phyloP scores from a whole-genome alignment of 768 basidiomycete genomes.

The Suillus placidus region DNA sequence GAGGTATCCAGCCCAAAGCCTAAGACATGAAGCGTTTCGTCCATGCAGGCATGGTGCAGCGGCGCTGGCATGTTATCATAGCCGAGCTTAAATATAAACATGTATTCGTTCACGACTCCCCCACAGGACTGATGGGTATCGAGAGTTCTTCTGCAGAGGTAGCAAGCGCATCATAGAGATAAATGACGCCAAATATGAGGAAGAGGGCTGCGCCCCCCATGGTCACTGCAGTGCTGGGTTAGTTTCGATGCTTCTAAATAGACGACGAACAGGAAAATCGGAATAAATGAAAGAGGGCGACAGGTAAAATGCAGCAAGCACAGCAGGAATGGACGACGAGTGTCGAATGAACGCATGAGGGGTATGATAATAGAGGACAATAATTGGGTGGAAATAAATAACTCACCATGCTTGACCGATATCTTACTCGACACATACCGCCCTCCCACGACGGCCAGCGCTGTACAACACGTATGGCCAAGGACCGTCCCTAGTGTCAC shows the following conservation, averaged over 20 bases:
- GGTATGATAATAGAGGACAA: constrained; percentile 53
- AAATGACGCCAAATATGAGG: constrained; percentile 81
- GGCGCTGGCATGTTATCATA: not conserved
- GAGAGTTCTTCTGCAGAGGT: constrained; percentile 22
- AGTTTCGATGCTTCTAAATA: constrained; percentile 1
- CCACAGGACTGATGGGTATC: constrained; percentile 14
- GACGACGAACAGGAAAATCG: constrained; percentile 63
- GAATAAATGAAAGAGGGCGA: constrained; percentile 71
- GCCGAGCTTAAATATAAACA: not conserved
- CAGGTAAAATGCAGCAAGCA: constrained; percentile 53
- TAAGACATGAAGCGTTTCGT: not conserved
- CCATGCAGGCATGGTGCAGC: not conserved
- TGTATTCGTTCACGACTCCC: not conserved
- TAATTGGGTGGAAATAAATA: not conserved
- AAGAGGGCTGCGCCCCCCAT: constrained; percentile 83
- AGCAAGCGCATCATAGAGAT: constrained; percentile 65
- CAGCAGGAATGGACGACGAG: constrained; percentile 62
- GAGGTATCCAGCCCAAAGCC: not conserved
- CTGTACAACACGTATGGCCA: constrained; percentile 85
- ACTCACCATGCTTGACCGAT: constrained; percentile 63
- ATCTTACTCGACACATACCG: constrained; percentile 92
- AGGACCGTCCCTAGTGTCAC: constrained; percentile 89
- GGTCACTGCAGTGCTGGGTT: constrained; percentile 58
- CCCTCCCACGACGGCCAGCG: constrained; percentile 89
- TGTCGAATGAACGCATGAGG: constrained; percentile 46